Base-by-base conservation (phyloP, 306 rosid genomes). In the Pachyrhizus erosus region DNA sequence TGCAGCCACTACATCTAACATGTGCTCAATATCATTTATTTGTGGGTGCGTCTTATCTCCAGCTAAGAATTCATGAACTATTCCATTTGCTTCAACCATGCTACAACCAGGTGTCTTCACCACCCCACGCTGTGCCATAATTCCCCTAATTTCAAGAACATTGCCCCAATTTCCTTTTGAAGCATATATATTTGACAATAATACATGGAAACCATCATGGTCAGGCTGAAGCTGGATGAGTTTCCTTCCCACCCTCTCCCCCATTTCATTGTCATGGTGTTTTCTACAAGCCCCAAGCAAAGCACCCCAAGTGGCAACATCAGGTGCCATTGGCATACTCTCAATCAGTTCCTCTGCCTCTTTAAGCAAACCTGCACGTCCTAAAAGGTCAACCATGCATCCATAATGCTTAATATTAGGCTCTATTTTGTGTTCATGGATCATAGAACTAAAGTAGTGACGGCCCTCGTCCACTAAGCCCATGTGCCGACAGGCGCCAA, bases 321-420 rank as follows among this genome's bases (percentile, higher is more conserved):
- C 97, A 0, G 98, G 92, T 9, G 77, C 64, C 92, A 91, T 83
- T 27, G 98, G 97, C 98, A 93, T 93, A 79, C 69, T 87, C 71
- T 90, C 79, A 66, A 89, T 84, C 39, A 93, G 86, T 65, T 90
- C 91, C 86, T 93, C 98, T 18, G 98, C 98, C 82, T 93, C 94
- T 83, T 83, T 88, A 45, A 93, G 89, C 90, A 89, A 75, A 55
- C 98, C 98, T 1, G 97, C 89, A 10, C 98, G 97, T 27, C 97
- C 98, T 31, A 94, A 80, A 82, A 94, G 97, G 83, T 94, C 98
- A 24, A 94, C 97, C 95, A 92, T 88, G 92, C 97, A 94, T 46
- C 91, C 94, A 0, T 90, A 92, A 89, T 94, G 95, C 84, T 91
- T 92, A 58, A 92, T 91, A 77, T 92, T 90, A 40, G 92, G 91